Base-by-base conservation (phyloP, 164 flowering plant genomes). In the Chloranthus sessilifolius region DNA sequence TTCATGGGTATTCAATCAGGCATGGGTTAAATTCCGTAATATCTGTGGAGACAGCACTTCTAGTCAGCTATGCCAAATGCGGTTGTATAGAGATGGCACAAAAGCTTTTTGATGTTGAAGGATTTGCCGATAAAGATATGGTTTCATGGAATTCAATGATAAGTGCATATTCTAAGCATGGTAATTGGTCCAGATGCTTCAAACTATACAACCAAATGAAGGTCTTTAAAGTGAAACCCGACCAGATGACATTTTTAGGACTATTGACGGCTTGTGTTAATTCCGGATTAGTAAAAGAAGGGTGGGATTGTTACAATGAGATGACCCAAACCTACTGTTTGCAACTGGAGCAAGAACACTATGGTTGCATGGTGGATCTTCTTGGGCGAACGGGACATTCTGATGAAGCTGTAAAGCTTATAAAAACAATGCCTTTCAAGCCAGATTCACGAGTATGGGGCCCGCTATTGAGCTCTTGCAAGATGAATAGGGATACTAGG, bases 351-450 rank as follows among this genome's bases (percentile, higher is more conserved):
- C 78, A 73, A 44, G 89, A 82, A 51, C 89, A 82, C 60, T 80
- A 82, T 56, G 81, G 78, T 33, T 79, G 78, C 58, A 70, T 83
- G 80, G 91, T 83, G 21, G 80, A 83, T 63, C 73, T 83, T 41
- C 57, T 81, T 10, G 83, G 85, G n/a, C 79, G 77, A 7, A 63
- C 74, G 8, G 88, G 85, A 24, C 59, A 48, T 21, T 46, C 72
- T 1, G 43, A 64, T 21, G 75, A 79, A 62, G 88, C 87, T 4
- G 36, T 52, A 22, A 69, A 74, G 15, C 68, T 79, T 30, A 66
- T 83, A 14, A 52, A 46, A 34, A 41, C 55, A 21, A 79, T 81
- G 73, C 81, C 83, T 1, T 44, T 65, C 15, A 51, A 77, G 43
- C 70, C 87, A 2, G 81, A 83, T 60, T 71, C 74, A 17, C 67